Evolutionary conservation across 345 rosid species (phyloP).

Genomic region (Salix caprea): DNA sequence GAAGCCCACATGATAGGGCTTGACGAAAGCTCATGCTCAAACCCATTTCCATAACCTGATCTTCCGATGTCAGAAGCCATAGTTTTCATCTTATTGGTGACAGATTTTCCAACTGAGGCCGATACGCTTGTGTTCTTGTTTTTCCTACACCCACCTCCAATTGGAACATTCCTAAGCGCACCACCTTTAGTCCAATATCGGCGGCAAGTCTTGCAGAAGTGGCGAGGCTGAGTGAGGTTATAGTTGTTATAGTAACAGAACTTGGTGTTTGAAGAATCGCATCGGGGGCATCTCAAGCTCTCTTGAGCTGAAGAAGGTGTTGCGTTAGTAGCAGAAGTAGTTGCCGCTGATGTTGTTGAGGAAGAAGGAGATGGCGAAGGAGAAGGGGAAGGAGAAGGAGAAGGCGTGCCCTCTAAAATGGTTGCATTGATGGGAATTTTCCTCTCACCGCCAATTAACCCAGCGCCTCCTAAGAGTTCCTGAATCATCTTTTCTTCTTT

Average conservation of each 20-base stretch:
- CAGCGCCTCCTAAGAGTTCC: conserved; percentile 54
- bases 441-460: conserved; percentile 42
- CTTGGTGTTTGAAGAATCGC: conserved; percentile 72
- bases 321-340: conserved; percentile 6
- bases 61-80: conserved; percentile 47
- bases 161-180: conserved; percentile 64
- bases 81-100: conserved; percentile 33
- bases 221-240: conserved; percentile 80
- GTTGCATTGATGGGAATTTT: conserved; percentile 35
- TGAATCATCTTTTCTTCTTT: conserved; percentile 56
- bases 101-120: conserved; percentile 31
- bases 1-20: conserved; percentile 48
- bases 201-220: conserved; percentile 86
- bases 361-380: conserved; percentile 25
- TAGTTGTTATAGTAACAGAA: conserved; percentile 83
- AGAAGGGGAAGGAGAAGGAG: conserved; percentile 31
- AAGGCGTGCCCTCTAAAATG: conserved; percentile 43
- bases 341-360: conserved; percentile 1
- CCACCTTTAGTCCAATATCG: conserved; percentile 87
- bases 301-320: conserved; percentile 30
- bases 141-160: conserved; percentile 75
- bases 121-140: conserved; percentile 46
- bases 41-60: conserved; percentile 37
- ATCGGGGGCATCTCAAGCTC: conserved; percentile 62
- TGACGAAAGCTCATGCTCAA: conserved; percentile 40